Evolutionary conservation across 257 asterid genomes (phyloP), one percentile per base, ranked within the genome.

Genomic region (Parsonsia alboflavescens): DNA sequence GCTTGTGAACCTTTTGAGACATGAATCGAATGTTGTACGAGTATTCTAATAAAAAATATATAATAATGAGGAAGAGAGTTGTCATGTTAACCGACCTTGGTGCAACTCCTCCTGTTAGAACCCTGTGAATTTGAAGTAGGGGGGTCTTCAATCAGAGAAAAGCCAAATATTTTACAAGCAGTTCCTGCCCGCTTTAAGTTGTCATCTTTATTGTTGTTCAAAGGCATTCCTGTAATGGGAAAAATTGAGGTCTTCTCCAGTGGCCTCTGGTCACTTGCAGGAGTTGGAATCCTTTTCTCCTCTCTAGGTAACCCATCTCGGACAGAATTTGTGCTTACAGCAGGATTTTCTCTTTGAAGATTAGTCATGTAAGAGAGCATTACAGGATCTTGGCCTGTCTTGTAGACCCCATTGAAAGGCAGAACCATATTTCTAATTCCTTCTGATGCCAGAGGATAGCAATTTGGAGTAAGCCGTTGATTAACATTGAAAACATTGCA

Each of bases 401-500:
- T 74, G 69, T 82, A 86, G 74, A 85, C 68, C 64, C 86, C 87
- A 71, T 83, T 88, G 77, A 78, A 87, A 1, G 90, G 93, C 58
- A 90, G 71, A 56, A 78, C 79, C 81, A 87, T 56, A 71, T 82
- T 90, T 81, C 97, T 81, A 71, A 89, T 75, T 71, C 97, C 97
- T 86, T 94, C 97, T 0, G 99, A 90, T 78, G 93, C 97, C 66
- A 92, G 82, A 56, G 97, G 97, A 71, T 94, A 94, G 85, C 85
- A 86, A 83, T 84, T 78, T 58, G 89, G 78, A 15, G 83, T 52
- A 33, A 88, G 78, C 79, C 85, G 80, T 70, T 82, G 92, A 78
- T 82, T 80, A 6, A 77, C 39, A 46, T 81, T 79, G 80, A 82
- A 78, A 76, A 82, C 71, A 71, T 75, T 82, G 85, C 86, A 76